These are phyloP conservation scores for Metarhizium album DNA, from an alignment of 2,329 filamentous ascomycete genomes.

Conservation along the genomic window DNA sequence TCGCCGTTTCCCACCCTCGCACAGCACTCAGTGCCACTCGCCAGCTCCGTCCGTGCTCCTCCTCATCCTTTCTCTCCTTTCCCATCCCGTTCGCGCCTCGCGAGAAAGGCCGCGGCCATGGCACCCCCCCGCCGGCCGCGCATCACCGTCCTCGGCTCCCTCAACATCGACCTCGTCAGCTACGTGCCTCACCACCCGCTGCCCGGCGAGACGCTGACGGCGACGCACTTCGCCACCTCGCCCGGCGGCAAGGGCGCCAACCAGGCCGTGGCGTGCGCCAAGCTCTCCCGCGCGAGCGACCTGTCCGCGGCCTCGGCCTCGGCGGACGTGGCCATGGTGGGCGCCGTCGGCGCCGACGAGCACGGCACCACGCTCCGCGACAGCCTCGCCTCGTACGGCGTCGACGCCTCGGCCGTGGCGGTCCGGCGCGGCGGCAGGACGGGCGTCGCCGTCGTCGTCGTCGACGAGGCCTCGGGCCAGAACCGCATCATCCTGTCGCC, in stretches of 20 bases:
- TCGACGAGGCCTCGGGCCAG: conserved; percentile 61
- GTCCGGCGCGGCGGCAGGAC: conserved; percentile 39
- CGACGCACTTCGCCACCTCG: conserved; percentile 65
- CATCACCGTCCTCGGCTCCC: conserved; percentile 81
- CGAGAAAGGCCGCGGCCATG: conserved; percentile 2
- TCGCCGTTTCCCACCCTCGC: no score
- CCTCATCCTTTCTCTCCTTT: not conserved
- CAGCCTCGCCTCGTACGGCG: conserved; percentile 49
- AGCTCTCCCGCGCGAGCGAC: conserved; percentile 52
- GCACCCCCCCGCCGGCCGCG: conserved; percentile 20
- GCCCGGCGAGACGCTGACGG: conserved; percentile 79
- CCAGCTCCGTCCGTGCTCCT: not conserved
- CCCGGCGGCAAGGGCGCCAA: conserved; percentile 93
- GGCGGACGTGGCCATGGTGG: conserved; percentile 55
- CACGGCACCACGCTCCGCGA: conserved; percentile 51
- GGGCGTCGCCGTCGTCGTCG: conserved; percentile 65
- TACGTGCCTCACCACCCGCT: conserved; percentile 73
- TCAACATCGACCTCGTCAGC: conserved; percentile 90
- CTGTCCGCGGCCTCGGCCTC: conserved; percentile 11
- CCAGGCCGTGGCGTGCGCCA: conserved; percentile 81
- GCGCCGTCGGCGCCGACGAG: conserved; percentile 59
- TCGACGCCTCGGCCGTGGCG: conserved; percentile 46
- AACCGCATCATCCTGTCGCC: conserved; percentile 68
- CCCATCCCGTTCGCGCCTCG: not conserved
- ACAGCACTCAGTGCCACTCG: no score